These are phyloP conservation scores for Globisporangium echinulatum DNA, from an alignment of 352 stramenopile genomes.

Conservation along the genomic window DNA sequence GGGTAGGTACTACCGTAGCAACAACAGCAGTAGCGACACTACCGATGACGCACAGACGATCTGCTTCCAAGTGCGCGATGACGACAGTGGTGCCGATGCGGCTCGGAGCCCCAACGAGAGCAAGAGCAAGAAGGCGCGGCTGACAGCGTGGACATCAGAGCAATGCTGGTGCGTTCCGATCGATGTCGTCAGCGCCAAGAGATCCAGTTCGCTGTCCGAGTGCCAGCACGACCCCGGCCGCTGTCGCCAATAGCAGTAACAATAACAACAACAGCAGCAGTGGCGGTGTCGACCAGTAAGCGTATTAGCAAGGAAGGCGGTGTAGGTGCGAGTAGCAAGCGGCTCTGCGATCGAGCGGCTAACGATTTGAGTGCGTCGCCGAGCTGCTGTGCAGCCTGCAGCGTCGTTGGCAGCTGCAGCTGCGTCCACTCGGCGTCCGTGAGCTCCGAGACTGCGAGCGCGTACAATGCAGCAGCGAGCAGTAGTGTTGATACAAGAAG, in stretches of 20 bases:
- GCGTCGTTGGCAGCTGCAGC: conserved; percentile 49
- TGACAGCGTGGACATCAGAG: background rate
- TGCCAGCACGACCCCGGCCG: background rate
- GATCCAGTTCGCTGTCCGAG: background rate
- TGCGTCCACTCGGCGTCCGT: conserved; percentile 43
- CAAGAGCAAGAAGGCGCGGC: background rate
- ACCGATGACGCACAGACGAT: conserved; percentile 9
- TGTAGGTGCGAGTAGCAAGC: conserved; percentile 40
- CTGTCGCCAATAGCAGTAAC: background rate
- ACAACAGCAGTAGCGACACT: conserved; percentile 3
- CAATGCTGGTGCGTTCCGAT: background rate
- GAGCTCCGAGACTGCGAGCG: conserved; percentile 46
- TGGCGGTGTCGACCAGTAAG: too few species aligned
- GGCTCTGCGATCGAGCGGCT: conserved; percentile 23
- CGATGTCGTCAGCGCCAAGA: background rate
- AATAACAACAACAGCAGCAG: background rate
- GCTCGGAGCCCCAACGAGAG: background rate
- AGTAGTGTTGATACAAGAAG: conserved; percentile 28
- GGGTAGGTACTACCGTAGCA: background rate
- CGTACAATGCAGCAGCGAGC: conserved; percentile 35
- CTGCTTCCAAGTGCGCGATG: conserved; percentile 26
- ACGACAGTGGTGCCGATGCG: background rate
- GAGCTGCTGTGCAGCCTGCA: conserved; percentile 52
- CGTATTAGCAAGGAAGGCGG: too few species aligned
- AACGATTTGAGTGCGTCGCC: conserved; percentile 57